Base-by-base conservation (phyloP, 2,329 filamentous ascomycete species). In the Cladophialophora immunda region DNA sequence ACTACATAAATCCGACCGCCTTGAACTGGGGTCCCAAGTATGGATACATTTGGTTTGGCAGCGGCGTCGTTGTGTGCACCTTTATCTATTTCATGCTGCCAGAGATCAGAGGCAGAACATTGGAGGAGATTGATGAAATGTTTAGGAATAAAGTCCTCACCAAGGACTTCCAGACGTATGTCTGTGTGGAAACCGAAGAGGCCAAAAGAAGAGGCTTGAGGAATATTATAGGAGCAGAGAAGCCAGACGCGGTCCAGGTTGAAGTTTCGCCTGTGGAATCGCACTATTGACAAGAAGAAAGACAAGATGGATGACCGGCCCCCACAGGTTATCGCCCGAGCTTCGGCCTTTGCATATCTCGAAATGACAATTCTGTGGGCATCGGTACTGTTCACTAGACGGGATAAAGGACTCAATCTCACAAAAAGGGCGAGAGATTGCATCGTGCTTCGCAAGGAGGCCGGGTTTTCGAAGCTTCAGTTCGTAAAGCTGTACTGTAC, bases 31-130 rank as follows among this genome's bases (percentile, higher is more conserved):
- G 64, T 22, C 29, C 58, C 38, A 53, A 66, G 19, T 66, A 66
- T 25, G 64, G 57, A 17, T 66, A 66, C 32, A 61, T 66, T 58
- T 66, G 64, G 64, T 25, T 66, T 30, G 58, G 22, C 13, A 47
- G 30, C 7, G 83, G 83, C 68, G 68, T 82, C 2, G 15, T 81
- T 2, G 83, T 82, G 36, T 75, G 82, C 2, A 56, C 80, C 1
- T 88, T 86, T 80, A 82, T 84, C 0, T 85, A 78, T 67, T 84
- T 84, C 71, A 82, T 82, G n/a, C 77, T 86, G 3, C 85, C 85
- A 3, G 86, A 88, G 77, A 84, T 85, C n/a, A 82, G 81, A 64
- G 84, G 81, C 8, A 80, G 83, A 41, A 85, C 84, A 0, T 83
- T 85, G 58, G 84, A 82, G 38, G 86, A 88, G 75, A 79, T 88